Evolutionary conservation across 2,329 filamentous ascomycete genomes (phyloP).

Genomic region (Tolypocladium nubicola): DNA sequence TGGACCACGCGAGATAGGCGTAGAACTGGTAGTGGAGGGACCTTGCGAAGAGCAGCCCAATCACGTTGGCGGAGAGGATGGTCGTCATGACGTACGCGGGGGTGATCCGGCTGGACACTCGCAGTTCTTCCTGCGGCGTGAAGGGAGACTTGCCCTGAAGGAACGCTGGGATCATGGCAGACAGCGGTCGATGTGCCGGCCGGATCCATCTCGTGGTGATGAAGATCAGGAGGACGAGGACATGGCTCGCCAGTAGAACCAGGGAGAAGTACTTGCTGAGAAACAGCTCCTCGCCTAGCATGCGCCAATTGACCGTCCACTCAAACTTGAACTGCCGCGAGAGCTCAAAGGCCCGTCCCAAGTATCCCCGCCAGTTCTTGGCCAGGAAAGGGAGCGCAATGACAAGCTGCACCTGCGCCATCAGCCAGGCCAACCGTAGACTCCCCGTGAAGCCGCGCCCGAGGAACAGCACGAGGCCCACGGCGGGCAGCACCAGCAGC

Average conservation of each 20-base stretch:
- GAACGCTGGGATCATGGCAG: slow-evolving; percentile 38
- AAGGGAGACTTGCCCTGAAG: slow-evolving; percentile 34
- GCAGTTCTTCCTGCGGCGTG: slow-evolving; percentile 39
- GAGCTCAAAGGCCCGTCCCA: slow-evolving; percentile 79
- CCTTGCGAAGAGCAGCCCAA: slow-evolving; percentile 77
- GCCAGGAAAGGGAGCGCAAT: slow-evolving; percentile 58
- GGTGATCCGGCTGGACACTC: slow-evolving; percentile 48
- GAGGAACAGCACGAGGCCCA: slow-evolving; percentile 67
- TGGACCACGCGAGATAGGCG: slow-evolving; percentile 80
- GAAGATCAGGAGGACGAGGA: slow-evolving; percentile 55
- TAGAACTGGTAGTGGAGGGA: slow-evolving; percentile 95
- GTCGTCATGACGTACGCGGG: slow-evolving; percentile 66
- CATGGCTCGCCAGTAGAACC: slow-evolving; percentile 55
- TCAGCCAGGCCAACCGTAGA: slow-evolving; percentile 58
- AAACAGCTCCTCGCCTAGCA: slow-evolving; percentile 76
- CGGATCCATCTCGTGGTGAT: slow-evolving; percentile 59
- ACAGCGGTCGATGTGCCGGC: slow-evolving; percentile 49
- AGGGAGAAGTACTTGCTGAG: slow-evolving; percentile 58
- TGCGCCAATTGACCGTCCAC: slow-evolving; percentile 99
- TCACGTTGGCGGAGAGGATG: slow-evolving; percentile 63
- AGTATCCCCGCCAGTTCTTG: slow-evolving; percentile 58
- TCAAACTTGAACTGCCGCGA: slow-evolving; percentile 87
- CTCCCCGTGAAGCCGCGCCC: slow-evolving; percentile 56
- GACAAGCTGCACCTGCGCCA: slow-evolving; percentile 66
- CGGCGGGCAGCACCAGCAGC: slow-evolving; percentile 69